Evolutionary conservation across 2,329 filamentous ascomycete species (phyloP), one percentile per base, ranked within the genome.

Genomic region (Hymenotorrendiella dingleyae): DNA sequence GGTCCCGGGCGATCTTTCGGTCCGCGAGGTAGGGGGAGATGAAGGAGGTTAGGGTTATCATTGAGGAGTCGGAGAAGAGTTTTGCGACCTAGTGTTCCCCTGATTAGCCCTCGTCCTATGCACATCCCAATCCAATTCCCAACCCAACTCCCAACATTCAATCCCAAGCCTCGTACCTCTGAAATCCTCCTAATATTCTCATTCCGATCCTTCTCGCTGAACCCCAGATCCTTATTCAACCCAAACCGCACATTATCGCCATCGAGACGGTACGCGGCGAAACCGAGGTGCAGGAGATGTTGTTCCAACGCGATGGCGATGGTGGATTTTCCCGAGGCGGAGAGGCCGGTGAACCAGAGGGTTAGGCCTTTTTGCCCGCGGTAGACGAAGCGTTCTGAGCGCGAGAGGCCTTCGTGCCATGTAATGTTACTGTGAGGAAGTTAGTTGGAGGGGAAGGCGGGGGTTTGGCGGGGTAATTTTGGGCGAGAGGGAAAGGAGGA

Each of bases 231-330:
- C 69, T 94, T 94, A 80, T 97, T 98, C 55, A 98, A 76, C 12
- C 93, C 93, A 71, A 97, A 96, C 48, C 93, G 91, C 54, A 98
- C 84, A 69, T 98, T 98, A 77, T 98, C 93, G 60, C 91, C 93
- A 68, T 98, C 93, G 22, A 98, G 82, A 40, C 93, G 82, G 77
- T 98, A 98, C 47, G 90, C 86, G 43, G 83, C 72, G 39, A 93
- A 72, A 32, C 83, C 84, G 9, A 87, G 76, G 65, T 94, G 89
- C 43, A 98, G 80, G 24, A 98, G 82, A 67, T 96, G 89, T 72
- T 96, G 91, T 74, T 98, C 93, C 29, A 98, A 85, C 12, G 93
- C 93, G 3, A 88, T 94, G 42, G 93, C 93, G 50, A 98, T 87
- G 45, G 93, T 98, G 40, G 91, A 96, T 71, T 98, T 98, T 62